These are phyloP conservation scores for Auriscalpium orientale DNA, from an alignment of 768 basidiomycete genomes.

Conservation along the genomic window DNA sequence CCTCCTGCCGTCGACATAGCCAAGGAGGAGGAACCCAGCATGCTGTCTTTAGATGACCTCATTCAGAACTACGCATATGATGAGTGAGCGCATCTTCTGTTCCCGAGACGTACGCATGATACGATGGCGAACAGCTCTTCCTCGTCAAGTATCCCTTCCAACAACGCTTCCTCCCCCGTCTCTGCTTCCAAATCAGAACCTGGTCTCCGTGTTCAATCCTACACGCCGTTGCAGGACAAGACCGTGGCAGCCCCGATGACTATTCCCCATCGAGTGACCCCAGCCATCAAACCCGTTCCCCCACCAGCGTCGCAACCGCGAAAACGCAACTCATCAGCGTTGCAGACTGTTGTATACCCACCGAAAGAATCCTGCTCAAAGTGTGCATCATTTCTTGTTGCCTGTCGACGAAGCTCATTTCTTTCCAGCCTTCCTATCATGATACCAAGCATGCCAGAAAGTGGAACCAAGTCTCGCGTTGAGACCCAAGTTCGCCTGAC, in stretches of 20 bases:
- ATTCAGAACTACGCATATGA: constrained; percentile 70
- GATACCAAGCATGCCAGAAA: constrained; percentile 75
- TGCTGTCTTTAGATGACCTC: constrained; percentile 65
- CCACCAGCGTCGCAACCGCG: constrained; percentile 56
- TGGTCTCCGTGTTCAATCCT: background rate
- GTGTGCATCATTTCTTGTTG: constrained; percentile 31
- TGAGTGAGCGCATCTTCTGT: constrained; percentile 41
- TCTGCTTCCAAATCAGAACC: background rate
- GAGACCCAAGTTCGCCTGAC: constrained; percentile 89
- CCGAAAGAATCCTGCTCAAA: constrained; percentile 71
- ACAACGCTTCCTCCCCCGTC: constrained; percentile 2
- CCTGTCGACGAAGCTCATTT: background rate
- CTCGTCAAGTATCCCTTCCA: constrained; percentile 1
- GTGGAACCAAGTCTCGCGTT: constrained; percentile 87
- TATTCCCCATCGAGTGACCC: constrained; percentile 23
- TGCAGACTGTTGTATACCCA: constrained; percentile 60
- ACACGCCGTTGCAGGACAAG: background rate
- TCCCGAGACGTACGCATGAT: too few species aligned
- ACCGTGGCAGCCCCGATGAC: background rate
- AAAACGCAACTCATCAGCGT: constrained; percentile 42
- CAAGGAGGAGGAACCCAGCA: constrained; percentile 45
- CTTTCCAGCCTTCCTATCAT: constrained; percentile 63
- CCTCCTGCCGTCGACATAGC: constrained; percentile 29
- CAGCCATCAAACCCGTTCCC: constrained; percentile 56
- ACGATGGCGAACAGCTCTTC: constrained; percentile 11